Percentiles rank a stretch among this genome's conserved stretches.
These are phyloP conservation scores for Aphanomyces euteiches DNA, from an alignment of 352 stramenopile genomes.

Conservation along the genomic window DNA sequence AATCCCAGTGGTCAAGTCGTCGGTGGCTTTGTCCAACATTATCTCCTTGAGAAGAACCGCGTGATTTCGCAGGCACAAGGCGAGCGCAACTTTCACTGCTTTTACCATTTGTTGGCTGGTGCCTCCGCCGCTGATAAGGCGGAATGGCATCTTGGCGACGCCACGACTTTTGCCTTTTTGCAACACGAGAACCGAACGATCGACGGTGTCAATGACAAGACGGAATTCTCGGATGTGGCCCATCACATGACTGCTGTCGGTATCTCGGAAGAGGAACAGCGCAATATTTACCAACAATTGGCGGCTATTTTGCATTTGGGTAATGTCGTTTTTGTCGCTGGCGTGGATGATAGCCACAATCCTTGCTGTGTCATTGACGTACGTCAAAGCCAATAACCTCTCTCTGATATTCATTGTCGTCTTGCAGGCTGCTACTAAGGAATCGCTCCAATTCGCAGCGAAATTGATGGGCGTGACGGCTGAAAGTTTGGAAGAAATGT, in stretches of 20 bases:
- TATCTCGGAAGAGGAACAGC: slow-evolving; percentile 68
- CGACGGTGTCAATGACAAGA: slow-evolving; percentile 70
- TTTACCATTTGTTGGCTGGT: slow-evolving; percentile 89
- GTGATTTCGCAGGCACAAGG: slow-evolving; percentile 81
- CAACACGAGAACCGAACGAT: slow-evolving; percentile 46
- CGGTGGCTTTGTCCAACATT: slow-evolving; percentile 83
- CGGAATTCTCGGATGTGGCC: slow-evolving; percentile 40
- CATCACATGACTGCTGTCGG: slow-evolving; percentile 45
- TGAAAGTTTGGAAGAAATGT: slow-evolving; percentile 57
- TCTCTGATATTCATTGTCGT: neutral
- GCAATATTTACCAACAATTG: slow-evolving; percentile 70
- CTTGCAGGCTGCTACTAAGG: slow-evolving; percentile 40
- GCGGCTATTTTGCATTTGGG: slow-evolving; percentile 79
- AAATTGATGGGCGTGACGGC: slow-evolving; percentile 61
- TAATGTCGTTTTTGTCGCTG: slow-evolving; percentile 78
- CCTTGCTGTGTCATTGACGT: slow-evolving; percentile 46
- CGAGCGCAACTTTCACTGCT: slow-evolving; percentile 92
- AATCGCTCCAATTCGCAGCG: slow-evolving; percentile 56
- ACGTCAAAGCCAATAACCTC: slow-evolving; percentile 36
- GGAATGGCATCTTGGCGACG: slow-evolving; percentile 50
- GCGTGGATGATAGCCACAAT: slow-evolving; percentile 68
- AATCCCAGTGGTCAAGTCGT: slow-evolving; percentile 77
- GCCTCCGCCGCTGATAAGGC: slow-evolving; percentile 48
- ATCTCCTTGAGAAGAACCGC: slow-evolving; percentile 90
- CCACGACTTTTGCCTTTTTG: slow-evolving; percentile 64